phyloP scores from a whole-genome alignment of 2,329 filamentous ascomycete species.

The Rhynchosporium graminicola region DNA sequence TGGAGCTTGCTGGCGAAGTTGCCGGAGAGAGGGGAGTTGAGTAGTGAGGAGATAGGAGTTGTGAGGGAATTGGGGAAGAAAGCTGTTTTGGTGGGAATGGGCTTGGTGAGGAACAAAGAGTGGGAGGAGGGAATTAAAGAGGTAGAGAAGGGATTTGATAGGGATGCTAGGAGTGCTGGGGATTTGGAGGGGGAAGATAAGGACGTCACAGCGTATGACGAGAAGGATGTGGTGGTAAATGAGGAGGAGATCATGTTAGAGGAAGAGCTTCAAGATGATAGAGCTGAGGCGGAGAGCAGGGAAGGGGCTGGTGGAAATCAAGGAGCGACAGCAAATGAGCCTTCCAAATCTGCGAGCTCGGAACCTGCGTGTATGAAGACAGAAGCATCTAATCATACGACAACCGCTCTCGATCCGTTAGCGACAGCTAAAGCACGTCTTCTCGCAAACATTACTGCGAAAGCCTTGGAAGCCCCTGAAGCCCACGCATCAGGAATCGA shows the following conservation, averaged over 20 bases:
- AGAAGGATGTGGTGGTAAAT: conserved; percentile 13
- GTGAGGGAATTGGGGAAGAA: conserved; percentile 79
- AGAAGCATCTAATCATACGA: neutral
- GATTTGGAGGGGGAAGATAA: conserved; percentile 18
- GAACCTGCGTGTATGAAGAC: neutral
- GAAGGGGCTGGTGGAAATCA: neutral
- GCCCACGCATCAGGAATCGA: neutral
- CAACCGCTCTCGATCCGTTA: conserved; percentile 16
- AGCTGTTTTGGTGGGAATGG: conserved; percentile 57
- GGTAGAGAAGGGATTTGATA: conserved; percentile 49
- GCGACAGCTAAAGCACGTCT: conserved; percentile 49
- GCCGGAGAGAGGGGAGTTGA: conserved; percentile 72
- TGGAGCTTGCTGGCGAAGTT: conserved; percentile 80
- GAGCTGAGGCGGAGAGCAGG: neutral
- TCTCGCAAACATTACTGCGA: conserved; percentile 33
- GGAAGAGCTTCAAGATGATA: conserved; percentile 6
- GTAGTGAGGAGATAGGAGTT: conserved; percentile 72
- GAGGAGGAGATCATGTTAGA: conserved; percentile 19
- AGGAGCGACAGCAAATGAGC: no score
- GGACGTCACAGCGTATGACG: neutral
- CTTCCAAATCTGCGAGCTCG: neutral
- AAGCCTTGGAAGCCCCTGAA: neutral
- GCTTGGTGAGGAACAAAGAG: conserved; percentile 40
- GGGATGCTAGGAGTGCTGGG: conserved; percentile 31
- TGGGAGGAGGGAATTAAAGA: conserved; percentile 47